Evolutionary conservation across 2,329 filamentous ascomycete genomes (phyloP).

Genomic region (Akanthomyces lecanii): DNA sequence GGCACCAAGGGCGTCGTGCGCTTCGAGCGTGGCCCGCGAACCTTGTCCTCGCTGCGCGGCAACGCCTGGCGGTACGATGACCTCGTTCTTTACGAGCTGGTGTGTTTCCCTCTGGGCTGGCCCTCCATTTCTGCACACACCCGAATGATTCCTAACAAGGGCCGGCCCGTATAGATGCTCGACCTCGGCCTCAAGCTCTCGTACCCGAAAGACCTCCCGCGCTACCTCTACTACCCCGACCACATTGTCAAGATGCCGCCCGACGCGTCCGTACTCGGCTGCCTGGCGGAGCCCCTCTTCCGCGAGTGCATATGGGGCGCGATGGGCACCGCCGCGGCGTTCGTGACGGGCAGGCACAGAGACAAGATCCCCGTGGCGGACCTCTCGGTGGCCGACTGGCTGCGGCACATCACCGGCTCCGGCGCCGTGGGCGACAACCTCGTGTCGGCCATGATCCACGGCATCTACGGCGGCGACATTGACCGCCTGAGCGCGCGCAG

Average conservation of each 20-base stretch:
- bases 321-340: conserved; percentile 15
- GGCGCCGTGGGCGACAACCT: conserved; percentile 61
- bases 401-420: conserved; percentile 29
- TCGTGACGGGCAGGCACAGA: not conserved
- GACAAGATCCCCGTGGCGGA: conserved; percentile 22
- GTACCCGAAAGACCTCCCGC: conserved; percentile 45
- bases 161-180: conserved; percentile 24
- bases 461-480: conserved; percentile 89
- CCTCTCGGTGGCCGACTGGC: conserved; percentile 35
- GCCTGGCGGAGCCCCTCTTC: conserved; percentile 32
- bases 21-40: conserved; percentile 82
- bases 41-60: conserved; percentile 54
- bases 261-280: conserved; percentile 23
- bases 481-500: conserved; percentile 71
- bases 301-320: conserved; percentile 28
- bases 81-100: conserved; percentile 65
- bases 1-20: conserved; percentile 56
- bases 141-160: not conserved
- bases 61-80: conserved; percentile 50
- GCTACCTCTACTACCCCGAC: conserved; percentile 87
- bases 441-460: conserved; percentile 72
- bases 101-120: conserved; percentile 35
- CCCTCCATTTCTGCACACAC: not conserved
- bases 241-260: conserved; percentile 45
- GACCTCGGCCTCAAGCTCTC: conserved; percentile 40